phyloP scores from a whole-genome alignment of 768 basidiomycete species.

The Serendipita vermifera region DNA sequence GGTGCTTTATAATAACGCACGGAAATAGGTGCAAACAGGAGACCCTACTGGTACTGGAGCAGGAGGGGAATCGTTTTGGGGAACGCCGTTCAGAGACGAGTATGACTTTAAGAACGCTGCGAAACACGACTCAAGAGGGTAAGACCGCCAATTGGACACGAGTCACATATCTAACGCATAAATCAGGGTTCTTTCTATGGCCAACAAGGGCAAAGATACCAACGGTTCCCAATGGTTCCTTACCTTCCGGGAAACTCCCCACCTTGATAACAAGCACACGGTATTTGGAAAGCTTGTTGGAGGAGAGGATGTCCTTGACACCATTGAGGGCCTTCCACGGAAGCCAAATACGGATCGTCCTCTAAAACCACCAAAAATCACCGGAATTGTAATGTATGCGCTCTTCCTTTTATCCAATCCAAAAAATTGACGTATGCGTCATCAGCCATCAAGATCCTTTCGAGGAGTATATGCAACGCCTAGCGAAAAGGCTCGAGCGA shows the following conservation, averaged over 20 bases:
- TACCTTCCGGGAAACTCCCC: slow-evolving; percentile 69
- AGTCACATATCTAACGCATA: too few species aligned
- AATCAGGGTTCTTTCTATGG: slow-evolving; percentile 62
- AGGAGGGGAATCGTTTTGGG: slow-evolving; percentile 90
- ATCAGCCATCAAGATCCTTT: slow-evolving; percentile 86
- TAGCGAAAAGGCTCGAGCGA: slow-evolving; percentile 59
- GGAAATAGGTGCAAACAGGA: slow-evolving; percentile 78
- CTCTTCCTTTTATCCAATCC: neutral
- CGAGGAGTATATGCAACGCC: slow-evolving; percentile 76
- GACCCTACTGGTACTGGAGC: slow-evolving; percentile 94
- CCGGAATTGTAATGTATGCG: slow-evolving; percentile 72
- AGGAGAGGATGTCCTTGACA: slow-evolving; percentile 79
- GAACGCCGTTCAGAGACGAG: slow-evolving; percentile 91
- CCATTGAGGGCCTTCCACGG: slow-evolving; percentile 65
- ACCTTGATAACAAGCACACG: slow-evolving; percentile 88
- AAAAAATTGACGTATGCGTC: neutral
- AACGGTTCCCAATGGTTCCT: slow-evolving; percentile 62
- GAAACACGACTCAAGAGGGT: slow-evolving; percentile 72
- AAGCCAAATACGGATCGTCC: slow-evolving; percentile 83
- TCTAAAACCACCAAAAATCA: slow-evolving; percentile 71
- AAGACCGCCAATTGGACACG: too few species aligned
- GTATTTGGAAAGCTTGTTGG: slow-evolving; percentile 97
- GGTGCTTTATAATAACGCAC: slow-evolving; percentile 11
- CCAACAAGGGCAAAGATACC: slow-evolving; percentile 82
- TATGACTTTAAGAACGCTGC: slow-evolving; percentile 77